Conservation (phyloP, 2,329 filamentous ascomycete species). For the Microcera coccophila region DNA sequence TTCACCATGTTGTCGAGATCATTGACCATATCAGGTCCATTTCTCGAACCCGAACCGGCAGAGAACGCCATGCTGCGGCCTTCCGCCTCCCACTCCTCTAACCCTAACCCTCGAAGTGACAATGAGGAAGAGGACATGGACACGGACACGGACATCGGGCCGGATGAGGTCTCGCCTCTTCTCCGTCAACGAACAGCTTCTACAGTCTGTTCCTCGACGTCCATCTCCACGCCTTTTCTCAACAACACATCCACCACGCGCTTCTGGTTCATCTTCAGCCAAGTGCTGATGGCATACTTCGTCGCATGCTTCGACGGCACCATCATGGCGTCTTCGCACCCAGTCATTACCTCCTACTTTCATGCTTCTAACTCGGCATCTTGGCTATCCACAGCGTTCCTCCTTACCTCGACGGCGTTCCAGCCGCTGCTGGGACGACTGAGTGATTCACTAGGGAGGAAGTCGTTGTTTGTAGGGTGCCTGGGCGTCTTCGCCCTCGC, state of each 20-base stretch:
- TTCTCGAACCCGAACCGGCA: slow-evolving; percentile 41
- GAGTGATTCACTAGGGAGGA: slow-evolving; percentile 70
- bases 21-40: slow-evolving; percentile 34
- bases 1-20: slow-evolving; percentile 37
- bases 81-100: slow-evolving; percentile 16
- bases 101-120: slow-evolving; percentile 18
- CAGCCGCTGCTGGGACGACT: slow-evolving; percentile 71
- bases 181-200: slow-evolving; percentile 17
- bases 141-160: slow-evolving; percentile 6
- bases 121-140: slow-evolving; percentile 11
- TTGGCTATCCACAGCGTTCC: slow-evolving; percentile 76
- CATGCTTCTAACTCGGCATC: slow-evolving; percentile 72
- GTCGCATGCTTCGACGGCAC: slow-evolving; percentile 69
- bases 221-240: slow-evolving; percentile 35
- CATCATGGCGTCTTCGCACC: slow-evolving; percentile 77
- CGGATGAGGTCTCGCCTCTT: slow-evolving; percentile 27
- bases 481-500: slow-evolving; percentile 60
- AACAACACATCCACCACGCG: slow-evolving; percentile 44
- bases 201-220: slow-evolving; percentile 14
- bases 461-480: slow-evolving; percentile 60
- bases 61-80: slow-evolving; percentile 39
- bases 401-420: slow-evolving; percentile 72
- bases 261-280: slow-evolving; percentile 62
- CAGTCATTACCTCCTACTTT: slow-evolving; percentile 78
- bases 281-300: slow-evolving; percentile 56